Evolutionary conservation across 306 rosid species (phyloP), one percentile per base, ranked within the genome.

Genomic region (Begonia fuchsioides): DNA sequence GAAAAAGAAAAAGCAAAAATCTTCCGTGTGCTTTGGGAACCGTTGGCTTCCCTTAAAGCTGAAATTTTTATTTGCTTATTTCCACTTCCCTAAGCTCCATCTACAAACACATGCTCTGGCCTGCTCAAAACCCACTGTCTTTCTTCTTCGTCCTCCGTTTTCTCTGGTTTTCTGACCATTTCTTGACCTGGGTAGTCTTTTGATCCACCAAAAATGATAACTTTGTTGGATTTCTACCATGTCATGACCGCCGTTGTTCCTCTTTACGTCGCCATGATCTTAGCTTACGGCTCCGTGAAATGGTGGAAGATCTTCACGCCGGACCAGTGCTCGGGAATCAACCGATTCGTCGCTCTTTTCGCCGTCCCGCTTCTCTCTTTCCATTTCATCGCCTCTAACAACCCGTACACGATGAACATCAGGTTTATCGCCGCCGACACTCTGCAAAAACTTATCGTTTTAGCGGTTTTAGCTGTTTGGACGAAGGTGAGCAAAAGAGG

Each of bases 241-340:
- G 96, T 87, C 0, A 83, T 87, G 94, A 87, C 96, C 1, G 81
- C 96, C 47, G 77, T 83, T 76, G 93, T 87, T 44, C 96, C 96
- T 8, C 93, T 87, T 0, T 87, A 87, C 44, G 94, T 83, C 62
- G 96, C 96, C 2, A 87, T 87, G 96, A 60, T 87, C 48, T 58
- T 87, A 5, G 94, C 94, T 17, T 87, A 87, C 53, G 96, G 94
- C 47, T 87, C 96, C 0, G 96, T 87, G 1, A 87, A 87, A 64
- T 82, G 96, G 96, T 87, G 94, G 96, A 82, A 87, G 50, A 87
- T 87, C 61, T 87, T 87, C 74, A 72, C 92, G 3, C 94, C 96
- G 0, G 92, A 87, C 56, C 96, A 87, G 44, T 87, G 96, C 55
- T 83, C 93, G 1, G 96, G 96, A 9, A 87, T 87, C 72, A 87